A percentile compares a stretch with the other conserved stretches of the same genome.
phyloP scores from a whole-genome alignment of 331 rosid species.

The Rosa hybrid region DNA sequence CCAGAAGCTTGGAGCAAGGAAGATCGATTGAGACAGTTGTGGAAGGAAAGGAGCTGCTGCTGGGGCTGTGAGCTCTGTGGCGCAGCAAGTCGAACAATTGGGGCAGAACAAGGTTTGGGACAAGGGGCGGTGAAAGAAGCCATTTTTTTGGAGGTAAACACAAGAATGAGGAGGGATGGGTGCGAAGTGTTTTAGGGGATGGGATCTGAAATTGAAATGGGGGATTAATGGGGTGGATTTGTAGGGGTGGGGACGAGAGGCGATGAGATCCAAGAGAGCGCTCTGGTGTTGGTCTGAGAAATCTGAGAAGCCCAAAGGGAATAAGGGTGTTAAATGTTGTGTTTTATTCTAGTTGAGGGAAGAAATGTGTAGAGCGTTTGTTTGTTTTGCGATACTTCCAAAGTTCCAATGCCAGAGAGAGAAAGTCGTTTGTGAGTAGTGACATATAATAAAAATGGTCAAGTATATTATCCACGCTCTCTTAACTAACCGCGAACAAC shows the following conservation, averaged over 20 bases:
- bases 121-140: conserved; percentile 73
- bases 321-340: neutral
- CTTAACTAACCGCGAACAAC: conserved; percentile 39
- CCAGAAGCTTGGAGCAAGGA: conserved; percentile 35
- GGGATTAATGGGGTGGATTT: conserved; percentile 17
- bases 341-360: neutral
- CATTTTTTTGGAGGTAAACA: conserved; percentile 52
- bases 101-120: conserved; percentile 51
- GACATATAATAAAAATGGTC: too few species aligned
- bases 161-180: neutral
- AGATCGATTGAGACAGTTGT: conserved; percentile 29
- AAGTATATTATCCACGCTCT: conserved; percentile 21
- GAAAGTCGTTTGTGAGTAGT: too few species aligned
- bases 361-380: neutral
- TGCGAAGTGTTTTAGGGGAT: too few species aligned
- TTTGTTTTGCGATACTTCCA: conserved; percentile 53
- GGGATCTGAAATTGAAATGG: conserved; percentile 22
- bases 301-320: conserved; percentile 17
- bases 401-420: too few species aligned
- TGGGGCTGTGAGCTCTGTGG: conserved; percentile 31
- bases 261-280: conserved; percentile 63
- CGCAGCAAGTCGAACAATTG: conserved; percentile 46
- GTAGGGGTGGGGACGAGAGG: conserved; percentile 30
- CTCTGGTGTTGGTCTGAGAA: conserved; percentile 26
- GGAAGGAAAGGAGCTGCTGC: conserved; percentile 38